Percentiles rank a stretch among this genome's conserved stretches.
phyloP scores from a whole-genome alignment of 78 protist genomes.

The Dictyostelium citrinum region DNA sequence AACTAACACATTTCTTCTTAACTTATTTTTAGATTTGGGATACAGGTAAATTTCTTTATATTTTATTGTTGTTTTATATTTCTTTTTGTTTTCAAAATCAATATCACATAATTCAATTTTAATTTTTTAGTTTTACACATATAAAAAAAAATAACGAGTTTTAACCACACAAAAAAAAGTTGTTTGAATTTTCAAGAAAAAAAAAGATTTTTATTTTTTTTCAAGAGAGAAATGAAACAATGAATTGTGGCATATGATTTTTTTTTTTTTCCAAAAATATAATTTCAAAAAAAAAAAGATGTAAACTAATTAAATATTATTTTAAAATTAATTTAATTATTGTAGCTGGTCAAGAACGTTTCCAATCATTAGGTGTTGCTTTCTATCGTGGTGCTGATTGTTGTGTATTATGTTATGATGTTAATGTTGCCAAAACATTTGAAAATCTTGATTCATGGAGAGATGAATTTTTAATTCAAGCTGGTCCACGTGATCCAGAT shows the following conservation, averaged over 20 bases:
- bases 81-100: not conserved
- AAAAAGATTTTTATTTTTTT: not conserved
- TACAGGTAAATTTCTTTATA: slow-evolving; percentile 67
- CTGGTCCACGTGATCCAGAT: slow-evolving; percentile 97
- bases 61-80: not conserved
- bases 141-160: not conserved
- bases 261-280: too few relatives aligned
- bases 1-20: not conserved
- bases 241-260: not conserved
- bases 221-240: not conserved
- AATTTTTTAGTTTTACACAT: not conserved
- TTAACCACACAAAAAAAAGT: not conserved
- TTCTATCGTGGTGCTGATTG: slow-evolving; percentile 99
- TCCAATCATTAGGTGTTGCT: slow-evolving; percentile 99
- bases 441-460: slow-evolving; percentile 98
- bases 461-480: slow-evolving; percentile 98
- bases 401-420: slow-evolving; percentile 98
- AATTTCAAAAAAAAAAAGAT: too few relatives aligned
- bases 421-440: slow-evolving; percentile 95
- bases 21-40: slow-evolving; percentile 93
- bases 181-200: not conserved
- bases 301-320: too few relatives aligned
- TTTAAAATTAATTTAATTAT: too few relatives aligned
- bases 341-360: slow-evolving; percentile 96
- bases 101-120: not conserved